Conservation (phyloP, 345 rosid genomes). For the Cardamine occulta region DNA sequence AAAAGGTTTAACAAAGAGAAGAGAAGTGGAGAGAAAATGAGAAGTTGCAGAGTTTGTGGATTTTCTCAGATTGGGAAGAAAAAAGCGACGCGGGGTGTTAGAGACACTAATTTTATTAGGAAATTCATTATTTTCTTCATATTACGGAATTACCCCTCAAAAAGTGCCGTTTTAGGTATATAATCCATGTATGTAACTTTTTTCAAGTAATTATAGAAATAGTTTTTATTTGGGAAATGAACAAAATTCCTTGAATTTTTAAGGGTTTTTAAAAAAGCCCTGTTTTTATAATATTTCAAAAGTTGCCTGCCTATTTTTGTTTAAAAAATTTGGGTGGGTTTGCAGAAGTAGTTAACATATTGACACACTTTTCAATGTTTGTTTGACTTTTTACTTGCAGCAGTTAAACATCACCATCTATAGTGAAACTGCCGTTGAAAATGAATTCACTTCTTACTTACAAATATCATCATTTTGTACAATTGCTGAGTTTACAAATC, state of each 20-base stretch:
- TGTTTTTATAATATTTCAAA: background rate
- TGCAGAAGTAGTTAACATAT: background rate
- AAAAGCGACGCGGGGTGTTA: conserved; percentile 43
- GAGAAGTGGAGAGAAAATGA: background rate
- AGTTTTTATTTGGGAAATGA: background rate
- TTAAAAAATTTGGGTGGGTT: background rate
- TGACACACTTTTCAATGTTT: background rate
- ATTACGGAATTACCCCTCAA: conserved; percentile 16
- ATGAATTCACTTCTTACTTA: background rate
- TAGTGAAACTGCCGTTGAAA: background rate
- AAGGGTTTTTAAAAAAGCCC: background rate
- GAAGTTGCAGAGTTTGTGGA: conserved; percentile 31
- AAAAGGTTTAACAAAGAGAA: background rate
- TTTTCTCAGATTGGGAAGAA: conserved; percentile 36
- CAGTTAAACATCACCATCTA: conserved; percentile 33
- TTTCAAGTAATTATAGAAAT: background rate
- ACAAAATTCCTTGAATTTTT: background rate
- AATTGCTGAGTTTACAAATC: background rate
- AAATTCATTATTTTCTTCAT: background rate
- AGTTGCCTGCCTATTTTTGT: background rate
- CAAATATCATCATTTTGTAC: background rate
- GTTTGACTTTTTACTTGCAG: conserved; percentile 12
- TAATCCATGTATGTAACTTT: background rate
- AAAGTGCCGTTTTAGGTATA: conserved; percentile 21
- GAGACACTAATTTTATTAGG: conserved; percentile 8